Percentiles rank a stretch among this genome's conserved stretches.
Conservation (phyloP, 2,329 filamentous ascomycete species). For the Rachicladosporium sp. region DNA sequence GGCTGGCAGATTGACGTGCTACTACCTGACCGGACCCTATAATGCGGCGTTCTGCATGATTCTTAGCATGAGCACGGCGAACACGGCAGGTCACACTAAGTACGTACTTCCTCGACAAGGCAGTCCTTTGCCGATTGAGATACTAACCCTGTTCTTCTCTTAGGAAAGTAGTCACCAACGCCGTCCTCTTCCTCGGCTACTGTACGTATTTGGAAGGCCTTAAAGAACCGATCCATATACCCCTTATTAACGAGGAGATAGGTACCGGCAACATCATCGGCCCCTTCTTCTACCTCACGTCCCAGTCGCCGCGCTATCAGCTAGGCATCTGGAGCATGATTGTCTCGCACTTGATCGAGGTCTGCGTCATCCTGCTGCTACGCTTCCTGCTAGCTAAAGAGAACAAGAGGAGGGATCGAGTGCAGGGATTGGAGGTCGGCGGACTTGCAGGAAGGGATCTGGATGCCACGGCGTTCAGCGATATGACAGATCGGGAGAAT, state of each 20-base stretch:
- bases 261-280: constrained; percentile 56
- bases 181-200: constrained; percentile 53
- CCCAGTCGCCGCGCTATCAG: constrained; percentile 46
- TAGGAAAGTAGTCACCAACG: constrained; percentile 57
- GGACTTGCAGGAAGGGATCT: constrained; percentile 36
- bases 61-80: constrained; percentile 37
- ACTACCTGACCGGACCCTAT: constrained; percentile 39
- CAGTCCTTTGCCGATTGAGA: constrained; percentile 48
- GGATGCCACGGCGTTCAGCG: constrained; percentile 40
- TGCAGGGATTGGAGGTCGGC: constrained; percentile 35
- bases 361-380: constrained; percentile 32
- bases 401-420: constrained; percentile 37
- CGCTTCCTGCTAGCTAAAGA: constrained; percentile 37
- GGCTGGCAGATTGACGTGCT: constrained; percentile 46
- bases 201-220: constrained; percentile 16
- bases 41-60: constrained; percentile 43
- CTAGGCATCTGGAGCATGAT: constrained; percentile 50
- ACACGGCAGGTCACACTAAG: constrained; percentile 46
- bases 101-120: constrained; percentile 54
- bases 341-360: constrained; percentile 41
- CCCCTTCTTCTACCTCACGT: constrained; percentile 50
- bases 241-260: too few relatives aligned
- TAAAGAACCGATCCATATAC: too few relatives aligned
- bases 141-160: constrained; percentile 46
- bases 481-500: constrained; percentile 43